Evolutionary conservation across 768 basidiomycete genomes (phyloP).

Genomic region (Coprinopsis marcescibilis): DNA sequence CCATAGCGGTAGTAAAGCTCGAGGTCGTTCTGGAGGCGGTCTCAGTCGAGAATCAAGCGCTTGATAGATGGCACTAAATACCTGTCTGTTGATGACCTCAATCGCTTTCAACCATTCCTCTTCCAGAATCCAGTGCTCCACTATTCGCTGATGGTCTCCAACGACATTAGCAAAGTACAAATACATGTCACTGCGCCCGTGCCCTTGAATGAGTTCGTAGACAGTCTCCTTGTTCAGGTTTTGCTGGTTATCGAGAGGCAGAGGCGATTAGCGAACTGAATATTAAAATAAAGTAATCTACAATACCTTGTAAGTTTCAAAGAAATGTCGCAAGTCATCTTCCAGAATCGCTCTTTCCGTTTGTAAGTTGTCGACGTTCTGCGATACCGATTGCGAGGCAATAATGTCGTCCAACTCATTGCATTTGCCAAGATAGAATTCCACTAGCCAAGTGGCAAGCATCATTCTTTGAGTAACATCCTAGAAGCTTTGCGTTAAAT

Average conservation of each 20-base stretch:
- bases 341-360: slow-evolving; percentile 79
- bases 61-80: slow-evolving; percentile 24
- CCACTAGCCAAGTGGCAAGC: slow-evolving; percentile 96
- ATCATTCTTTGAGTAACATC: slow-evolving; percentile 94
- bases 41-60: neutral
- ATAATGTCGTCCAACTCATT: slow-evolving; percentile 94
- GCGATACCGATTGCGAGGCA: slow-evolving; percentile 75
- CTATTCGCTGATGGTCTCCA: slow-evolving; percentile 77
- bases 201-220: slow-evolving; percentile 90
- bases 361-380: slow-evolving; percentile 80
- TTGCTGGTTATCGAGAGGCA: slow-evolving; percentile 37
- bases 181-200: slow-evolving; percentile 90
- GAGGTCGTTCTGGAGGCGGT: slow-evolving; percentile 53
- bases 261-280: neutral
- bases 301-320: slow-evolving; percentile 89
- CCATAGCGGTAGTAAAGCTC: slow-evolving; percentile 93
- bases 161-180: slow-evolving; percentile 81
- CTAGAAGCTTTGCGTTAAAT: slow-evolving; percentile 31
- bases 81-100: slow-evolving; percentile 86
- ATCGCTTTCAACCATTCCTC: slow-evolving; percentile 91
- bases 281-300: neutral
- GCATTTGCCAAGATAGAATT: slow-evolving; percentile 95
- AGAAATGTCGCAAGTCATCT: slow-evolving; percentile 89
- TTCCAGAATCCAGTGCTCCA: slow-evolving; percentile 89
- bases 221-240: slow-evolving; percentile 81